Percentiles rank a stretch among this genome's conserved stretches.
Evolutionary conservation across 83 land plant genomes (phyloP).

Genomic region (Larix sibirica): DNA sequence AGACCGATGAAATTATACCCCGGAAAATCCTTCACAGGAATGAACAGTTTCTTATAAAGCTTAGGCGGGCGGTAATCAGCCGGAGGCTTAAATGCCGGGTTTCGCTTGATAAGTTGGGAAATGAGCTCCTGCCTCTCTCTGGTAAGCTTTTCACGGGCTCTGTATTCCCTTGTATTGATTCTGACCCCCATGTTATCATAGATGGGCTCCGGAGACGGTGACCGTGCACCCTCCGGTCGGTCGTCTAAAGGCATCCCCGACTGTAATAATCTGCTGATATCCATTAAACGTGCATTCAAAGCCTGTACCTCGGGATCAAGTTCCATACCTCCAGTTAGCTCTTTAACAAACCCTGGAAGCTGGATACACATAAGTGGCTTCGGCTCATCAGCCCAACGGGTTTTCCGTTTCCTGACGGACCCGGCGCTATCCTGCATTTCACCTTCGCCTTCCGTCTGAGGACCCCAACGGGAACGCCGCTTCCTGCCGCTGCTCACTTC

Average conservation of each 20-base stretch:
- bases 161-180: conserved; percentile 74
- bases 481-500: conserved; percentile 39
- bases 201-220: conserved; percentile 80
- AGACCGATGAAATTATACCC: conserved; percentile 84
- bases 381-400: conserved; percentile 74
- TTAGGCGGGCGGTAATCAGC: conserved; percentile 81
- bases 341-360: conserved; percentile 77
- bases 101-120: conserved; percentile 55
- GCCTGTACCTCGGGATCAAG: conserved; percentile 78
- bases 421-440: conserved; percentile 30
- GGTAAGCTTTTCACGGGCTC: conserved; percentile 64
- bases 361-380: conserved; percentile 43
- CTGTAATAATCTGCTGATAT: conserved; percentile 57
- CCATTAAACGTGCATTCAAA: conserved; percentile 60
- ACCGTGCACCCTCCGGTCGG: conserved; percentile 70
- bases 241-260: conserved; percentile 68
- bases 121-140: conserved; percentile 74
- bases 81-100: conserved; percentile 78
- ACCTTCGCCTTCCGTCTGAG: conserved; percentile 31
- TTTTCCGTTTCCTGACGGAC: conserved; percentile 42
- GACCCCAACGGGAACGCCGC: conserved; percentile 70
- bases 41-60: conserved; percentile 80
- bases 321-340: conserved; percentile 60
- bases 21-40: conserved; percentile 81
- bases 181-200: conserved; percentile 80